Evolutionary conservation across 2,329 filamentous ascomycete genomes (phyloP).

Genomic region (Aspergillus carbonarius): DNA sequence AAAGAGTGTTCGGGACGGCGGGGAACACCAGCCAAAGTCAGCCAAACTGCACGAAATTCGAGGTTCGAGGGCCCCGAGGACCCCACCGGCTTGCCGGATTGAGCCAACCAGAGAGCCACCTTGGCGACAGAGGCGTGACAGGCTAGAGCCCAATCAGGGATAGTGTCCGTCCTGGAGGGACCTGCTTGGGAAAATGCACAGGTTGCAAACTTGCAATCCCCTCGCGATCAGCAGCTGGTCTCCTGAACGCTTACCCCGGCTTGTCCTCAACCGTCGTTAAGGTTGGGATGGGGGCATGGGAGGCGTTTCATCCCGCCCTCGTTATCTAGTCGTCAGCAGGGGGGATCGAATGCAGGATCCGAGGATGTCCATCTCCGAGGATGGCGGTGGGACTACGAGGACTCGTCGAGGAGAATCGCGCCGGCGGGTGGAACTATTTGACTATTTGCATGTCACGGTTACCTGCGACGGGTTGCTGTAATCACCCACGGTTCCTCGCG

Average conservation of each 20-base stretch:
- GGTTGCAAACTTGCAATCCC: background rate
- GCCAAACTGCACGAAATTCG: slow-evolving; percentile 9
- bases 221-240: background rate
- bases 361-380: background rate
- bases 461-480: background rate
- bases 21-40: background rate
- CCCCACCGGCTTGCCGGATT: slow-evolving; percentile 16
- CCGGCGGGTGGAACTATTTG: background rate
- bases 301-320: too few species aligned
- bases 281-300: too few species aligned
- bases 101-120: slow-evolving; percentile 4
- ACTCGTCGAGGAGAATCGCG: background rate
- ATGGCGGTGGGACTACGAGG: background rate
- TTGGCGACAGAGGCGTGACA: background rate
- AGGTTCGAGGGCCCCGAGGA: background rate
- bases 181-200: background rate
- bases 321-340: background rate
- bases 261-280: background rate
- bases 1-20: background rate
- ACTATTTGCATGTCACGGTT: background rate
- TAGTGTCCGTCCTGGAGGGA: slow-evolving; percentile 13
- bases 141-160: background rate
- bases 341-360: background rate
- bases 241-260: background rate
- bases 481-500: background rate